Conservation (phyloP, 2,329 filamentous ascomycete genomes). For the Aschersonia sp. region DNA sequence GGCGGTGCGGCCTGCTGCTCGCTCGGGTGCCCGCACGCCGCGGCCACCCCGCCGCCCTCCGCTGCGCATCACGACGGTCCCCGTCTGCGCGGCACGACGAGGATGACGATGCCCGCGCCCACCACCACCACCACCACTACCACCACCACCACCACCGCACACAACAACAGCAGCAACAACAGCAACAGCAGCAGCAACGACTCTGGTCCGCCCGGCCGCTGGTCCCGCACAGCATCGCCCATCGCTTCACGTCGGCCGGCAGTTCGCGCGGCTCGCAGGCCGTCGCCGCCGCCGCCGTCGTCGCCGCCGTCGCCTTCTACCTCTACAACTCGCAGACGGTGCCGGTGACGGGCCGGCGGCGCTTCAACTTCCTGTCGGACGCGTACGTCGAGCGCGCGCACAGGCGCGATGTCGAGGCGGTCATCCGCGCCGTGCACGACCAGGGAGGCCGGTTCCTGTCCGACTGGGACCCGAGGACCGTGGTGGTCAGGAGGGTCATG, state of each 20-base stretch:
- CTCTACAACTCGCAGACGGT: conserved; percentile 56
- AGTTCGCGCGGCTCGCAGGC: conserved; percentile 15
- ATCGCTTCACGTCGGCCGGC: conserved; percentile 13
- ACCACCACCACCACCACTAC: no score
- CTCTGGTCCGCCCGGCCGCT: conserved; percentile 18
- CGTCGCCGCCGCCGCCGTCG: conserved; percentile 24
- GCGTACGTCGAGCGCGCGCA: conserved; percentile 34
- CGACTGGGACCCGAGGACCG: conserved; percentile 39
- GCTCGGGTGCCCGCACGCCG: no score
- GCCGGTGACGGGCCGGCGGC: conserved; percentile 53
- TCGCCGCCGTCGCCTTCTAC: conserved; percentile 44
- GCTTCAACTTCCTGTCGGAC: conserved; percentile 55
- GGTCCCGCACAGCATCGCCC: conserved; percentile 12
- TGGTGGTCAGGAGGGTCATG: conserved; percentile 49
- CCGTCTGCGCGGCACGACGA: no score
- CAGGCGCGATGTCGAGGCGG: conserved; percentile 12
- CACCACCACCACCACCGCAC: conserved; percentile 8
- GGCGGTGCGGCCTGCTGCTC: no score
- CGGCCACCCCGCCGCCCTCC: no score
- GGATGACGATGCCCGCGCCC: no score
- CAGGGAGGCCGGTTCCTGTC: conserved; percentile 41
- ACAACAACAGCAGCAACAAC: conserved; percentile 2
- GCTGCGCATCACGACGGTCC: no score
- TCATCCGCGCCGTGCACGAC: conserved; percentile 38
- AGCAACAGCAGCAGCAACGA: conserved; percentile 4